Conservation (phyloP, 768 basidiomycete genomes). For the Lenzites betulinus region DNA sequence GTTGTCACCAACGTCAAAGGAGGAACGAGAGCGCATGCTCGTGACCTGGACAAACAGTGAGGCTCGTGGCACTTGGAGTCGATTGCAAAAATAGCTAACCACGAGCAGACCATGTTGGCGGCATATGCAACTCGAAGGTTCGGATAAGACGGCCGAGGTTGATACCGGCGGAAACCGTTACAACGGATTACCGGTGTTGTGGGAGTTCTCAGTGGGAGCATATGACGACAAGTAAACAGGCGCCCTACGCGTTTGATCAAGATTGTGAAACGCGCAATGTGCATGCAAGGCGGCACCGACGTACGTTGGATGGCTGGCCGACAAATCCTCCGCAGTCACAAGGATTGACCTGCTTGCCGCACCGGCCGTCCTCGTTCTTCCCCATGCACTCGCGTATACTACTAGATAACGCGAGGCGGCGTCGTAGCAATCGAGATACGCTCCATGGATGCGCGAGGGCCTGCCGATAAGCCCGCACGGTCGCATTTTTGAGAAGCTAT, state of each 20-base stretch:
- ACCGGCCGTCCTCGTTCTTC: too few relatives aligned
- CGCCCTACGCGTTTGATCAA: not conserved
- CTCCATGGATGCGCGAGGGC: too few relatives aligned
- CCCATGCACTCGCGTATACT: too few relatives aligned
- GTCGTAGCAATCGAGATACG: too few relatives aligned
- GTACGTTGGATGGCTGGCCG: not conserved
- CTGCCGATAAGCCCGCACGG: not conserved
- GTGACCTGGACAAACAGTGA: conserved; percentile 1
- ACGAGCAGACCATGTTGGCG: not conserved
- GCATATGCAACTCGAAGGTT: not conserved
- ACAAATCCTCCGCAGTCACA: too few relatives aligned
- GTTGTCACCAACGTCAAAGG: not conserved
- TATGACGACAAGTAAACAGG: not conserved
- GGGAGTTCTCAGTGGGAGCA: conserved; percentile 1
- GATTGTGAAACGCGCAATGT: not conserved
- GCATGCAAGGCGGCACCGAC: not conserved
- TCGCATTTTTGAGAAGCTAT: not conserved
- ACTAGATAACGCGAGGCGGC: too few relatives aligned
- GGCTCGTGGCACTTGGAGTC: not conserved
- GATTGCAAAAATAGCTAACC: conserved; percentile 14
- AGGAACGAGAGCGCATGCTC: not conserved
- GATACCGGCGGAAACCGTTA: not conserved
- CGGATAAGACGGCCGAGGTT: conserved; percentile 4
- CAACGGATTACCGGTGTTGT: not conserved
- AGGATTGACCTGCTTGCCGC: too few relatives aligned